These are phyloP conservation scores for Termitomyces heimii DNA, from an alignment of 768 basidiomycete species.

Conservation along the genomic window DNA sequence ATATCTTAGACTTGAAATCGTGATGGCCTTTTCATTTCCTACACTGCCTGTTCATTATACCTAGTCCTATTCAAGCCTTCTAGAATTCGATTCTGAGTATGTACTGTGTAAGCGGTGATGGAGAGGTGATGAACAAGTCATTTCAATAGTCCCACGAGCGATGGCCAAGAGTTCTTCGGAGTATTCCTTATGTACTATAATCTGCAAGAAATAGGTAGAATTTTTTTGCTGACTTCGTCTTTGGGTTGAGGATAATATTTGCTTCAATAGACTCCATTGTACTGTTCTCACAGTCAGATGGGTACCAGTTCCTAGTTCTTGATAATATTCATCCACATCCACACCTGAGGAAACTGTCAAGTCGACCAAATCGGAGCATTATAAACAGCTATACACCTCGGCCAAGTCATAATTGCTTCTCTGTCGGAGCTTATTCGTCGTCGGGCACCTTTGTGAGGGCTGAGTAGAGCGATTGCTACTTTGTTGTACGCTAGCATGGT, in stretches of 20 bases:
- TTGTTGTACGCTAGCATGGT: not conserved
- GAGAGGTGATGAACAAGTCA: not conserved
- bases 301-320: not conserved
- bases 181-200: not conserved
- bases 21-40: slow-evolving; percentile 12
- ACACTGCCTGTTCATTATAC: slow-evolving; percentile 9
- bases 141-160: not conserved
- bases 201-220: too few relatives aligned
- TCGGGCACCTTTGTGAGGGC: not conserved
- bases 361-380: not conserved
- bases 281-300: not conserved
- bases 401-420: not conserved
- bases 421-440: not conserved
- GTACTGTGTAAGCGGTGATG: not conserved
- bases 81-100: not conserved
- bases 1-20: not conserved
- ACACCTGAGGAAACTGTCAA: not conserved
- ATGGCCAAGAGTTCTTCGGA: not conserved
- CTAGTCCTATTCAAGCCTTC: slow-evolving; percentile 1
- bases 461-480: not conserved
- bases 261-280: not conserved
- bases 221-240: not conserved
- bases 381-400: not conserved
- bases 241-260: not conserved
- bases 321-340: not conserved